phyloP scores from a whole-genome alignment of 108 stramenopile genomes.

The Cyclotella atomus region DNA sequence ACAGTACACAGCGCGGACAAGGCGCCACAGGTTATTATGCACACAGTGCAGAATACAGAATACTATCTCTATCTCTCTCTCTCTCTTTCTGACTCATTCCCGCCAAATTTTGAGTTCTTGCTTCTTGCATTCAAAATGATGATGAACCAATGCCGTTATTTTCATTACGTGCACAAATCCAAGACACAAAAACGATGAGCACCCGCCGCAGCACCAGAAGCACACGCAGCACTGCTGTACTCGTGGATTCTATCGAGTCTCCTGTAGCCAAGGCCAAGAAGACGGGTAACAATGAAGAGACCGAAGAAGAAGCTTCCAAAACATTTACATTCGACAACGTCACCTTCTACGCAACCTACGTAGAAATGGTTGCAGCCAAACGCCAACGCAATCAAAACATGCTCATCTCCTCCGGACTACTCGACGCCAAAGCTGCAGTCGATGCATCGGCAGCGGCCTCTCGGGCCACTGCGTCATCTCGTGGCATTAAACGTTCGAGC shows the following conservation, averaged over 20 bases:
- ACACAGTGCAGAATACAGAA: no score
- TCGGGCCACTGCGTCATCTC: constrained; percentile 3
- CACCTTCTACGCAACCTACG: constrained; percentile 54
- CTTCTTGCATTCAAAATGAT: no score
- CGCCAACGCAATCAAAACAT: constrained; percentile 68
- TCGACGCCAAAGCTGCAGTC: constrained; percentile 48
- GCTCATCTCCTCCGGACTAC: constrained; percentile 59
- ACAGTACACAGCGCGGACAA: no score
- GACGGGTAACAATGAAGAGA: not conserved
- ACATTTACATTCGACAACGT: constrained; percentile 61
- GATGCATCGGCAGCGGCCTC: constrained; percentile 25
- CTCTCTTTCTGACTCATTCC: no score
- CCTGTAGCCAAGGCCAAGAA: no score
- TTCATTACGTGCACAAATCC: no score
- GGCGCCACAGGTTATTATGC: no score
- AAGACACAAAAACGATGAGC: no score
- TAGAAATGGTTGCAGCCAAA: constrained; percentile 85
- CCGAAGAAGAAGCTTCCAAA: not conserved
- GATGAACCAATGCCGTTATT: no score
- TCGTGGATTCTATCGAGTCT: no score
- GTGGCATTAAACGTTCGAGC: constrained; percentile 38
- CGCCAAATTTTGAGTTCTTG: no score
- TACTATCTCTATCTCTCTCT: no score
- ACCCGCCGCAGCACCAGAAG: not conserved
- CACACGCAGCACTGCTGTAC: not conserved